phyloP scores from a whole-genome alignment of 768 basidiomycete genomes.

The Calocybe indica region DNA sequence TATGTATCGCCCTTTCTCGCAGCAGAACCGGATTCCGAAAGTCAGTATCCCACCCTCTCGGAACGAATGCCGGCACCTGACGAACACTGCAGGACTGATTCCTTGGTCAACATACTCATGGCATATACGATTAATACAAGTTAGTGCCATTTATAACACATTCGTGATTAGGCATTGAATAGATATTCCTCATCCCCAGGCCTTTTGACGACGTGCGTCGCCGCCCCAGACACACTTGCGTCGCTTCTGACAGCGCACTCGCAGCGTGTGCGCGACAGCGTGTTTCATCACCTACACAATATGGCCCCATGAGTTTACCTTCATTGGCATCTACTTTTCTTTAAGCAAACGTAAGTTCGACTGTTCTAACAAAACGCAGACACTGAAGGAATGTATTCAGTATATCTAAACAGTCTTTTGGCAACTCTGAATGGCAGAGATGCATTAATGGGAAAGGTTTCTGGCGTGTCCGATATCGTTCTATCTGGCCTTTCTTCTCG shows the following conservation, averaged over 20 bases:
- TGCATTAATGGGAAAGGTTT: conserved; percentile 14
- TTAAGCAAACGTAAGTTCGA: conserved; percentile 34
- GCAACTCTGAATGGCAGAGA: conserved; percentile 24
- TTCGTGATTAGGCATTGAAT: background rate
- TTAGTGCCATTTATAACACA: conserved; percentile 13
- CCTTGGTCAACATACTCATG: conserved; percentile 37
- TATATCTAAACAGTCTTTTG: conserved; percentile 27
- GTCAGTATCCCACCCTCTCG: conserved; percentile 10
- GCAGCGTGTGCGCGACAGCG: conserved; percentile 21
- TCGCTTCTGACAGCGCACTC: background rate
- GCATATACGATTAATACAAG: conserved; percentile 46
- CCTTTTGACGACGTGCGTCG: conserved; percentile 24
- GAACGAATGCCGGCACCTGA: background rate
- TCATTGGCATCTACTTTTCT: conserved; percentile 38
- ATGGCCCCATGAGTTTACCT: conserved; percentile 41
- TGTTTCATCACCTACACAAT: conserved; percentile 28
- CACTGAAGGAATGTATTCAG: conserved; percentile 7
- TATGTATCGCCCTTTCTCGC: conserved; percentile 25
- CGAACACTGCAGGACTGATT: conserved; percentile 31
- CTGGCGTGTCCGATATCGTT: conserved; percentile 10
- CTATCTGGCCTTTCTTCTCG: conserved; percentile 4
- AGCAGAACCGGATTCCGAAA: conserved; percentile 22
- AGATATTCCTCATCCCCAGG: conserved; percentile 12
- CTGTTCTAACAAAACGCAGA: background rate
- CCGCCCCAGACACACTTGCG: background rate